Percentiles rank a stretch among this genome's conserved stretches.
Evolutionary conservation across 2,329 filamentous ascomycete genomes (phyloP).

Genomic region (Epichloe sibirici): DNA sequence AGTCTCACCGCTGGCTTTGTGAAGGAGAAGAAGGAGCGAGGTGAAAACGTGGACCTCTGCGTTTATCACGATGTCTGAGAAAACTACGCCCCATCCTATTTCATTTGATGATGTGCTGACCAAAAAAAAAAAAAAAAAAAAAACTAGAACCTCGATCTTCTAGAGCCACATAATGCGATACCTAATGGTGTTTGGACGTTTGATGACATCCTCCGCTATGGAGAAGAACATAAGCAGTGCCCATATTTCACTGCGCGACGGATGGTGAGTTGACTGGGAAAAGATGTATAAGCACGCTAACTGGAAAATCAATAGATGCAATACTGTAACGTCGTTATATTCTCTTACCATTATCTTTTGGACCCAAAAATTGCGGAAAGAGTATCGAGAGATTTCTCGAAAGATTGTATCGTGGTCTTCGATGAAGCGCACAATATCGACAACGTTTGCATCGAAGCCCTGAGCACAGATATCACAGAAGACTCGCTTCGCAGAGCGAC

Average conservation of each 20-base stretch:
- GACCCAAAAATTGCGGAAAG: conserved; percentile 96
- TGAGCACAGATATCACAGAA: conserved; percentile 94
- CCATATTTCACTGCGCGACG: conserved; percentile 92
- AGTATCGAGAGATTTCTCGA: conserved; percentile 89
- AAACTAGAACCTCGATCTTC: conserved; percentile 70
- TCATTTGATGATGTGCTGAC: background rate
- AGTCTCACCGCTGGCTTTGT: conserved; percentile 94
- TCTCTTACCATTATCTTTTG: conserved; percentile 95
- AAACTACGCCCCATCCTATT: background rate
- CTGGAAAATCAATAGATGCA: conserved; percentile 55
- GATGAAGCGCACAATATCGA: conserved; percentile 99
- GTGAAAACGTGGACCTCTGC: conserved; percentile 88
- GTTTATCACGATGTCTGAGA: conserved; percentile 75
- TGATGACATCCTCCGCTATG: conserved; percentile 77
- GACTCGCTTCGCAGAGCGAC: conserved; percentile 87
- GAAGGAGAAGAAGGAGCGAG: conserved; percentile 91
- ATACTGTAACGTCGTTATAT: conserved; percentile 98
- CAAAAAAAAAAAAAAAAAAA: background rate
- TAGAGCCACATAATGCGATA: conserved; percentile 89
- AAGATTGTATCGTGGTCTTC: conserved; percentile 97
- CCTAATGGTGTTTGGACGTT: conserved; percentile 94
- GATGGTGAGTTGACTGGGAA: conserved; percentile 51
- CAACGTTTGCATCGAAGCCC: conserved; percentile 95
- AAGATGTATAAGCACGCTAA: conserved; percentile 5
- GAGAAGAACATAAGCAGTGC: conserved; percentile 91